These are phyloP conservation scores for Pseudogymnoascus pannorum DNA, from an alignment of 2,329 filamentous ascomycete species.

Conservation along the genomic window DNA sequence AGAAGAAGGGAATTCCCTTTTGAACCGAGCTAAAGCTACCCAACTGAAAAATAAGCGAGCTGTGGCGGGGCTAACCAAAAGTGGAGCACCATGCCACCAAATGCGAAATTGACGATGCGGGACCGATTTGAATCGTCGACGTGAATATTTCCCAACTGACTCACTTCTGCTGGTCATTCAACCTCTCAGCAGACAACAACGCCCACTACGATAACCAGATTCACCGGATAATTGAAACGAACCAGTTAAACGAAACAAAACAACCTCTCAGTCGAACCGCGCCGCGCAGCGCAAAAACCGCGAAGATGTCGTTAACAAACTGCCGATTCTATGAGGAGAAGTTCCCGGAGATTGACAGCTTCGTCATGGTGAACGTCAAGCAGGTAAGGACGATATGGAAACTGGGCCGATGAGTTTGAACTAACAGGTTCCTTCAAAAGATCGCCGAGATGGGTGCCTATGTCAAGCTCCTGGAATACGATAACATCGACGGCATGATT, in stretches of 20 bases:
- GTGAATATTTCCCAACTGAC: slow-evolving; percentile 9
- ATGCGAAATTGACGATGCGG: slow-evolving; percentile 11
- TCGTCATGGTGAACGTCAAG: slow-evolving; percentile 99
- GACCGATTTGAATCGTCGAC: slow-evolving; percentile 9
- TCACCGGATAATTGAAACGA: not conserved
- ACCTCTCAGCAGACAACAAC: slow-evolving; percentile 5
- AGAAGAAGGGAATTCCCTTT: slow-evolving; percentile 1
- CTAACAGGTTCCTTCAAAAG: slow-evolving; percentile 35
- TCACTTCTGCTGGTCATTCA: slow-evolving; percentile 7
- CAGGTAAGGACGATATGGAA: slow-evolving; percentile 52
- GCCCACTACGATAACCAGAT: not conserved
- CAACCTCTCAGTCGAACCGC: slow-evolving; percentile 4
- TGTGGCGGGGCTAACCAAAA: slow-evolving; percentile 9
- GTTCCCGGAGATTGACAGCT: slow-evolving; percentile 96
- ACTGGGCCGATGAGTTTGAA: not conserved
- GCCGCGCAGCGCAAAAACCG: slow-evolving; percentile 29
- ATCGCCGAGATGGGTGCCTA: slow-evolving; percentile 99
- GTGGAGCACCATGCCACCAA: slow-evolving; percentile 9
- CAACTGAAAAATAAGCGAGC: slow-evolving; percentile 7
- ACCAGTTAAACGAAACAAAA: slow-evolving; percentile 7
- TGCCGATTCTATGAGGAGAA: slow-evolving; percentile 98
- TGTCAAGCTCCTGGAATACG: slow-evolving; percentile 98
- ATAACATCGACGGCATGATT: slow-evolving; percentile 99
- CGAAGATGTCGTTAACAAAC: slow-evolving; percentile 89
- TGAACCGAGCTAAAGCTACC: slow-evolving; percentile 2